phyloP scores from a whole-genome alignment of 495 filamentous ascomycete species.

The Daldinia grandis region DNA sequence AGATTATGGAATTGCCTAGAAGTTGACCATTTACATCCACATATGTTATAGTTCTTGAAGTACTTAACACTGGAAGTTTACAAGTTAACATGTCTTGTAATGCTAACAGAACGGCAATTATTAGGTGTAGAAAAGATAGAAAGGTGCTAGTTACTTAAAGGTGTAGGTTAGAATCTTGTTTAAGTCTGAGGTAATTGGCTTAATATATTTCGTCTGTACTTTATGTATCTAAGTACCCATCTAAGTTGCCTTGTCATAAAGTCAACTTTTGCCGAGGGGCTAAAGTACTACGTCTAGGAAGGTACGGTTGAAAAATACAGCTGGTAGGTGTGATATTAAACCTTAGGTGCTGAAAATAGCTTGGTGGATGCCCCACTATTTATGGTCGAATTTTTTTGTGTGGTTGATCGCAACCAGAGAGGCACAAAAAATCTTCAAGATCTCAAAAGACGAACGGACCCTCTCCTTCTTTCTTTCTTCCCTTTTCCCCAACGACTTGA shows the following conservation, averaged over 20 bases:
- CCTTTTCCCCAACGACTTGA: slow-evolving; percentile 44
- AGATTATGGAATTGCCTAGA: no score
- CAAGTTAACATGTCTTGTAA: no score
- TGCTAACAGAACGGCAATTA: no score
- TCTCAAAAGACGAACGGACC: slow-evolving; percentile 38
- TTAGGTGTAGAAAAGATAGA: neutral
- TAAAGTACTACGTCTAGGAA: slow-evolving; percentile 19
- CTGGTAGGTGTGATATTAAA: slow-evolving; percentile 16
- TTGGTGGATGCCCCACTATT: slow-evolving; percentile 20
- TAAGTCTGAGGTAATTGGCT: slow-evolving; percentile 29
- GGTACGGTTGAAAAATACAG: neutral
- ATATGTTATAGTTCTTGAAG: no score
- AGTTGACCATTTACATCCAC: no score
- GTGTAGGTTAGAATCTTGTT: neutral
- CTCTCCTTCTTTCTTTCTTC: slow-evolving; percentile 30
- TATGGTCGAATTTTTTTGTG: slow-evolving; percentile 42
- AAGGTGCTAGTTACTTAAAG: no score
- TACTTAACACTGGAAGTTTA: no score
- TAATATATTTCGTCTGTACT: slow-evolving; percentile 18
- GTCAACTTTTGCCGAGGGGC: slow-evolving; percentile 11
- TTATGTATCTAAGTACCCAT: neutral
- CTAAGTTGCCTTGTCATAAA: neutral
- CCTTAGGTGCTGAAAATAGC: slow-evolving; percentile 11
- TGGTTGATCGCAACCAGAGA: slow-evolving; percentile 48
- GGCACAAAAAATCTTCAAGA: slow-evolving; percentile 49